Percentiles rank a stretch among this genome's conserved stretches.
phyloP scores from a whole-genome alignment of 169 alveolate genomes.

The Perkinsus marinus region DNA sequence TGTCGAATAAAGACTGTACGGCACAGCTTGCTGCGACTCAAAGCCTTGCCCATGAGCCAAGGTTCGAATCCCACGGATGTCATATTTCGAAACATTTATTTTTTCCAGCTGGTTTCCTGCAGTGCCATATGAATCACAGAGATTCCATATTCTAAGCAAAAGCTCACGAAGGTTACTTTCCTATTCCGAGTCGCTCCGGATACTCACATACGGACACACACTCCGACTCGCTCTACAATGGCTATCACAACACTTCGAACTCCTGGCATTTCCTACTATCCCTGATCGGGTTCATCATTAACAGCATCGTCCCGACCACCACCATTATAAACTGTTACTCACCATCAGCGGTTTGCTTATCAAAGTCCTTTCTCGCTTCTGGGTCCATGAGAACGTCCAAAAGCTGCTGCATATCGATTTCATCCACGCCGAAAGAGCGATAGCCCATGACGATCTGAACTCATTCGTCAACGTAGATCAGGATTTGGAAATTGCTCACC shows the following conservation, averaged over 20 bases:
- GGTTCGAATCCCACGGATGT: too few species aligned
- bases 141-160: too few species aligned
- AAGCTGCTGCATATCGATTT: not conserved
- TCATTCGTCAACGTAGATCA: not conserved
- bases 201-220: not conserved
- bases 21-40: too few species aligned
- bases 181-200: not conserved
- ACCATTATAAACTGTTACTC: too few species aligned
- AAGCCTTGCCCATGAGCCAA: too few species aligned
- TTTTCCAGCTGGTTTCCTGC: too few species aligned
- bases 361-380: not conserved
- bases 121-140: too few species aligned
- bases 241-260: not conserved
- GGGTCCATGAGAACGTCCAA: not conserved
- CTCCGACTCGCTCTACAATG: not conserved
- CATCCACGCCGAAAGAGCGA: not conserved
- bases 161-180: not conserved
- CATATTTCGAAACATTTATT: too few species aligned
- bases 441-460: not conserved
- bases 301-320: too few species aligned
- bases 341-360: not conserved
- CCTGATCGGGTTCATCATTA: too few species aligned
- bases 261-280: too few species aligned
- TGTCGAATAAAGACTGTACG: too few species aligned
- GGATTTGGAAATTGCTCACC: not conserved